Evolutionary conservation across 139 green algal species (phyloP).

Genomic region (Deuterostichococcus epilithicus): DNA sequence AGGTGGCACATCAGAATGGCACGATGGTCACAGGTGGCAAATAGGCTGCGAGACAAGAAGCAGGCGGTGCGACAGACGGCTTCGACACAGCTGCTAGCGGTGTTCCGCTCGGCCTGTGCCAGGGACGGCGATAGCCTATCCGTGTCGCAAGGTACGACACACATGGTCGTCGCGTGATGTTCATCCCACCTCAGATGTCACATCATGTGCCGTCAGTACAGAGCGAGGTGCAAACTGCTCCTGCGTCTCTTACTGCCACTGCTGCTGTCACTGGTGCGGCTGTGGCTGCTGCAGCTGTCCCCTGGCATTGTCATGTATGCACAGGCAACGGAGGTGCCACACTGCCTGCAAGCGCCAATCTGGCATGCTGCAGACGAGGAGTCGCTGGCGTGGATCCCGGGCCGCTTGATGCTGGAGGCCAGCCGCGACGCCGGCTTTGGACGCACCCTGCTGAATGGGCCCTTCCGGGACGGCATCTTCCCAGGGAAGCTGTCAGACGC

Average conservation of each 20-base stretch:
- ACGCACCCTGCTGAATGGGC: slow-evolving; percentile 19
- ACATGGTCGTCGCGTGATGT: too few relatives aligned
- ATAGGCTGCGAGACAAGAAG: slow-evolving; percentile 68
- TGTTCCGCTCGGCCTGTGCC: slow-evolving; percentile 27
- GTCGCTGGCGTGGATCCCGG: slow-evolving; percentile 26
- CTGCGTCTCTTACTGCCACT: too few relatives aligned
- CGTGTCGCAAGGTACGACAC: background rate
- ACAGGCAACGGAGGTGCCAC: too few relatives aligned
- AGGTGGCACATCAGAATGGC: too few relatives aligned
- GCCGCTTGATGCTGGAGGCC: slow-evolving; percentile 17
- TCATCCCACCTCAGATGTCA: too few relatives aligned
- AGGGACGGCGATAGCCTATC: background rate
- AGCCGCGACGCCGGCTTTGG: slow-evolving; percentile 34
- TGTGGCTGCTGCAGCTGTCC: too few relatives aligned
- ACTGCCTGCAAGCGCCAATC: too few relatives aligned
- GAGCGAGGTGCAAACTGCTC: too few relatives aligned
- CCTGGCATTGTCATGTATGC: too few relatives aligned
- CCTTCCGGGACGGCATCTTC: slow-evolving; percentile 57
- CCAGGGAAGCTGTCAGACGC: slow-evolving; percentile 25
- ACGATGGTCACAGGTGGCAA: slow-evolving; percentile 28
- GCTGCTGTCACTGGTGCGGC: too few relatives aligned
- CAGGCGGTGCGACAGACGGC: slow-evolving; percentile 52
- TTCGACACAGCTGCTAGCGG: slow-evolving; percentile 21
- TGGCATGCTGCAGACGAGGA: slow-evolving; percentile 25
- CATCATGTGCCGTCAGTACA: too few relatives aligned